A percentile compares a stretch with the other conserved stretches of the same genome.
Evolutionary conservation across 352 stramenopile species (phyloP).

Genomic region (Pythium insidiosum): DNA sequence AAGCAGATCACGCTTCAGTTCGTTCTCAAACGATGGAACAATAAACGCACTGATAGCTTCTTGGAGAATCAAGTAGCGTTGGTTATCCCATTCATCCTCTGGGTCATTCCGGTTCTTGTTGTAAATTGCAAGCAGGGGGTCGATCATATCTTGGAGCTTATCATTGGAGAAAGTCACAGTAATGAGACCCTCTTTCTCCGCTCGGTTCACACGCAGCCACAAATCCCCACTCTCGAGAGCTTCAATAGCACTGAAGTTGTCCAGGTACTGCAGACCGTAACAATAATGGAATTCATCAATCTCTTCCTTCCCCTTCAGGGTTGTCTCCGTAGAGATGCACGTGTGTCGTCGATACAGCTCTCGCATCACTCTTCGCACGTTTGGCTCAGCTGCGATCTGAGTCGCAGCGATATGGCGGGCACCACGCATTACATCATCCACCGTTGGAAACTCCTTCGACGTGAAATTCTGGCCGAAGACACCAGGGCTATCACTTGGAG

Average conservation of each 20-base stretch:
- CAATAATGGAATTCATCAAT: slow-evolving; percentile 87
- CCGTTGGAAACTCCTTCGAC: slow-evolving; percentile 75
- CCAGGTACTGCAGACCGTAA: slow-evolving; percentile 82
- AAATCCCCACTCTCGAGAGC: slow-evolving; percentile 64
- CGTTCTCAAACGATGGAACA: slow-evolving; percentile 80
- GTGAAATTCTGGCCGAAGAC: slow-evolving; percentile 70
- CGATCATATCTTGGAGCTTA: slow-evolving; percentile 74
- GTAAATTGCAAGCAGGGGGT: slow-evolving; percentile 73
- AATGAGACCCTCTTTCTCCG: slow-evolving; percentile 81
- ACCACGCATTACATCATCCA: slow-evolving; percentile 84
- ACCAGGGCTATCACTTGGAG: slow-evolving; percentile 62
- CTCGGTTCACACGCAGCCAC: slow-evolving; percentile 69
- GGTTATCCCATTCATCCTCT: slow-evolving; percentile 81
- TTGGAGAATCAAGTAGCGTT: slow-evolving; percentile 76
- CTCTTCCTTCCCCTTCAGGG: slow-evolving; percentile 74
- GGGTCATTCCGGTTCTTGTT: slow-evolving; percentile 35
- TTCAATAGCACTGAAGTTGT: slow-evolving; percentile 77
- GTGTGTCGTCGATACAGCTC: slow-evolving; percentile 79
- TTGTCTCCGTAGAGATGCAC: slow-evolving; percentile 68
- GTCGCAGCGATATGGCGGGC: slow-evolving; percentile 83
- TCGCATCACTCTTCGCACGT: slow-evolving; percentile 77
- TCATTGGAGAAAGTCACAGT: slow-evolving; percentile 74
- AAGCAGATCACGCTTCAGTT: slow-evolving; percentile 73
- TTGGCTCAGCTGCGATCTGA: slow-evolving; percentile 77
- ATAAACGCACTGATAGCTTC: slow-evolving; percentile 82